These are phyloP conservation scores for Gentiana dahurica DNA, from an alignment of 257 asterid genomes.

Conservation along the genomic window DNA sequence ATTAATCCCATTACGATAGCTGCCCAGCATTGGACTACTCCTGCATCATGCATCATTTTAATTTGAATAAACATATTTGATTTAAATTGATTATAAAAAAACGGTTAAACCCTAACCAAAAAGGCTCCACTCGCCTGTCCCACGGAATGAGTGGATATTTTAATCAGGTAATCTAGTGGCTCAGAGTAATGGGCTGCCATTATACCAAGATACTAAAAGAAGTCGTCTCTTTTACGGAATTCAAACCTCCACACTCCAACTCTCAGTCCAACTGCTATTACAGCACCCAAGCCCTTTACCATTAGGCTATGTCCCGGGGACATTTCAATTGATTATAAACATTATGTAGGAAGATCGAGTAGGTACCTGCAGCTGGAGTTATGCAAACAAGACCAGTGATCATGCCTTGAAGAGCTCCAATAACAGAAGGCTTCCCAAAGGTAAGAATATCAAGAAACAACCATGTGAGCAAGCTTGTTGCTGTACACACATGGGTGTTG, in stretches of 20 bases:
- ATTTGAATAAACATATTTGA: neutral
- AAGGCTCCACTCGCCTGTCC: neutral
- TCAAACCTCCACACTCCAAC: too few relatives aligned
- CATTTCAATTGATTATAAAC: too few relatives aligned
- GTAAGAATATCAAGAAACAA: slow-evolving; percentile 25
- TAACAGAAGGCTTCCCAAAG: slow-evolving; percentile 39
- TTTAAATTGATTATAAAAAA: neutral
- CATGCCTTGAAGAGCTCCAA: slow-evolving; percentile 42
- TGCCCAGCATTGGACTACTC: slow-evolving; percentile 33
- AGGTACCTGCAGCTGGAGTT: slow-evolving; percentile 45
- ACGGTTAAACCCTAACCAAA: neutral
- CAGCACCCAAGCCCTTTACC: too few relatives aligned
- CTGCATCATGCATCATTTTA: slow-evolving; percentile 1
- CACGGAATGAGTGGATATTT: neutral
- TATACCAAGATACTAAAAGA: too few relatives aligned
- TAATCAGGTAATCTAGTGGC: neutral
- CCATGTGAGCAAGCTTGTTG: slow-evolving; percentile 49
- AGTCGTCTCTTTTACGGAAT: too few relatives aligned
- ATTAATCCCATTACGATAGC: slow-evolving; percentile 25
- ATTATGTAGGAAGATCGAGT: too few relatives aligned
- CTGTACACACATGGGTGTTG: slow-evolving; percentile 53
- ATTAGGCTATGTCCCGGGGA: too few relatives aligned
- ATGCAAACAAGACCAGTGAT: slow-evolving; percentile 54
- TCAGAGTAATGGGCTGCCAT: neutral
- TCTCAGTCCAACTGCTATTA: too few relatives aligned